A percentile compares a stretch with the other conserved stretches of the same genome.
Conservation (phyloP, 805 yeast genomes). For the Spathaspora passalidarum region DNA sequence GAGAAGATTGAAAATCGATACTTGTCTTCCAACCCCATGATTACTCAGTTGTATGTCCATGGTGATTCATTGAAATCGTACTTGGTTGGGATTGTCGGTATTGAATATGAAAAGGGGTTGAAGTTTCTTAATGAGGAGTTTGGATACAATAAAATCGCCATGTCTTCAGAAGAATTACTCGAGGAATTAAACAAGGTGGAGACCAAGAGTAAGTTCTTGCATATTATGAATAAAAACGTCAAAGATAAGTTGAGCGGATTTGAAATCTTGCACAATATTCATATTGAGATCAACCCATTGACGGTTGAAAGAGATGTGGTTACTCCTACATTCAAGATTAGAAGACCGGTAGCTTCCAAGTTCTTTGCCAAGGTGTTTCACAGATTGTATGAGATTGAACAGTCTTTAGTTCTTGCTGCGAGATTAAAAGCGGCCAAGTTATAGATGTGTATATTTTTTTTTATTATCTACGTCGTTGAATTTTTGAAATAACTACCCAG, state of each 20-base stretch:
- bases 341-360: conserved; percentile 28
- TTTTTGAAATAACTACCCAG: conserved; percentile 20
- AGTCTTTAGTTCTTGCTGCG: conserved; percentile 18
- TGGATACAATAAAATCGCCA: conserved; percentile 12
- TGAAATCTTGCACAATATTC: conserved; percentile 30
- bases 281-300: conserved; percentile 27
- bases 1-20: conserved; percentile 67
- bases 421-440: conserved; percentile 1
- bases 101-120: conserved; percentile 41
- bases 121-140: conserved; percentile 15
- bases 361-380: conserved; percentile 13
- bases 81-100: conserved; percentile 60
- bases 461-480: conserved; percentile 2
- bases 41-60: conserved; percentile 54
- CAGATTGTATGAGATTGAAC: conserved; percentile 22
- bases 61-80: conserved; percentile 56
- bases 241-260: conserved; percentile 22
- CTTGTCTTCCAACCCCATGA: conserved; percentile 43
- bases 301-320: conserved; percentile 55
- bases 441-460: background rate
- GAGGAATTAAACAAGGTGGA: conserved; percentile 14
- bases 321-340: conserved; percentile 60
- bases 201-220: conserved; percentile 19
- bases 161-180: conserved; percentile 10
- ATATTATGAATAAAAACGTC: conserved; percentile 20